Base-by-base conservation (phyloP, 139 green algal genomes). In the Haematococcus sp. region DNA sequence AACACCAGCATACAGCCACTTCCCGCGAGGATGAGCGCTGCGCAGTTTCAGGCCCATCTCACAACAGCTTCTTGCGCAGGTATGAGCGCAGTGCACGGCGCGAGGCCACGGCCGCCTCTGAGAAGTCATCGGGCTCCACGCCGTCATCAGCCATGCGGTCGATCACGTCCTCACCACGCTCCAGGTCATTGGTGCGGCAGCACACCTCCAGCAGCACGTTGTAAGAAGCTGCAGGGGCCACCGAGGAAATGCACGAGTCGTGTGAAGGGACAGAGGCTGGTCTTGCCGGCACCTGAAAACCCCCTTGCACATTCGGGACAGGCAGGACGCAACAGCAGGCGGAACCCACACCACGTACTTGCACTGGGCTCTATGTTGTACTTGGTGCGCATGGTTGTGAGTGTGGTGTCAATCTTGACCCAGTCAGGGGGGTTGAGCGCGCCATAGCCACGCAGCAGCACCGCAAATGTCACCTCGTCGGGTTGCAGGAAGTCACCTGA, bases 121-220 rank as follows among this genome's bases (percentile, higher is more conserved):
- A 92, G n/a, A 85, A 75, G 34, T 91, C 86, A 56, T 92, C 79
- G 1, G 89, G 86, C 69, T 83, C 63, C 64, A 75, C 74, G 4
- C 31, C 74, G 58, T 76, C 76, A 30, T 61, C 44, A 33, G 67
- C 71, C 92, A 97, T 97, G 72, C 89, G 85, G 22, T 89, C 86
- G 60, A 97, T 85, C n/a, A 97, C 79, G 55, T 95, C 89, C 27
- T 84, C 63, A 0, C 87, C 92, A 2, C 92, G 70, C 27, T 90
- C 84, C 25, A 87, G 69, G 72, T 97, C 92, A n/a, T 90, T 89
- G 4, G 82, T 90, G 56, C 77, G 80, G 23, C 76, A 81, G 74
- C 92, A 97, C 16, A 92, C 80, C 60, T 93, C 88, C 40, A 97
- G 83, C 75, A 97, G 69, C 9, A 80, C 81, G 75, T 95, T 97